Percentiles rank a stretch among this genome's conserved stretches.
Conservation (phyloP, 352 stramenopile species). For the Globisporangium apiculatum region DNA sequence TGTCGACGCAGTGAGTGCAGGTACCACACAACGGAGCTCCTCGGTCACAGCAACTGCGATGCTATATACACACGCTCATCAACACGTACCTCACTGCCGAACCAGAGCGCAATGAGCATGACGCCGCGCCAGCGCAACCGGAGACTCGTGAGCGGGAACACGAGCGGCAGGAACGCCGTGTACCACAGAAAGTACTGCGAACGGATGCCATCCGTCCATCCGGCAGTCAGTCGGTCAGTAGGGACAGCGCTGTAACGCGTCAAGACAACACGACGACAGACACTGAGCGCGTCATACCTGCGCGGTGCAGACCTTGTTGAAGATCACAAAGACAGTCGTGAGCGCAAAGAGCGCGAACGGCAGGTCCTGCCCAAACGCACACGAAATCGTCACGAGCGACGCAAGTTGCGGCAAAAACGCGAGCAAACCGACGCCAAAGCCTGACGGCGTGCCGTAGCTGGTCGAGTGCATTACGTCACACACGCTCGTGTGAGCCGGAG, state of each 20-base stretch:
- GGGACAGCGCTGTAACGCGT: not conserved
- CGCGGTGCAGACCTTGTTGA: slow-evolving; percentile 93
- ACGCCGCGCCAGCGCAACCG: slow-evolving; percentile 56
- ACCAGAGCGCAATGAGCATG: slow-evolving; percentile 60
- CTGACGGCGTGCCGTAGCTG: slow-evolving; percentile 75
- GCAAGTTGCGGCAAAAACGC: slow-evolving; percentile 83
- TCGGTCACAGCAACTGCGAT: slow-evolving; percentile 2
- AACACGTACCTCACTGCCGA: slow-evolving; percentile 57
- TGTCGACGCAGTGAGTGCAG: too few species aligned
- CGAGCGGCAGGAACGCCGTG: slow-evolving; percentile 86
- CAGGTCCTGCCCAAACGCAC: slow-evolving; percentile 79
- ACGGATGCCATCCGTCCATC: too few species aligned
- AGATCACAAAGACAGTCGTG: slow-evolving; percentile 98
- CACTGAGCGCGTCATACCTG: slow-evolving; percentile 32
- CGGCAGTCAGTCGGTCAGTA: not conserved
- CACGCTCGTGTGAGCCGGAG: not conserved
- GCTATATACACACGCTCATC: not conserved
- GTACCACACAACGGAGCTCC: not conserved
- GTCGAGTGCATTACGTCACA: not conserved
- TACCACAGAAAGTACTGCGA: slow-evolving; percentile 99
- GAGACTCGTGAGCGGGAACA: slow-evolving; percentile 68
- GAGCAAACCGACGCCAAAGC: slow-evolving; percentile 67
- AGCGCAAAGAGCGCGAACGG: slow-evolving; percentile 94
- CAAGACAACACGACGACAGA: too few species aligned
- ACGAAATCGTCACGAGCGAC: slow-evolving; percentile 67